Evolutionary conservation across 2,329 filamentous ascomycete genomes (phyloP), one percentile per base, ranked within the genome.

Genomic region (Cladosporium velox): DNA sequence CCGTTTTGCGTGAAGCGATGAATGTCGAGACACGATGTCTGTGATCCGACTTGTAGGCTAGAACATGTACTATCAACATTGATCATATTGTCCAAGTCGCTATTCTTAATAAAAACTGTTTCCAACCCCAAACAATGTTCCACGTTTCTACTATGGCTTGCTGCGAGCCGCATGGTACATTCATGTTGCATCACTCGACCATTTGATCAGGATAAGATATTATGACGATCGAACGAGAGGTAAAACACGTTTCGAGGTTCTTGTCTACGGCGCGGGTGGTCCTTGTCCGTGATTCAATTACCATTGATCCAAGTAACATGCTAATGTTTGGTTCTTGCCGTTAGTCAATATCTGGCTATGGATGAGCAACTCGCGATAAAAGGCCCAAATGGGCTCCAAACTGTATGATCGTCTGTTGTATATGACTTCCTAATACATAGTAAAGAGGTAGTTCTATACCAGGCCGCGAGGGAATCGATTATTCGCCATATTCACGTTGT

Each of bases 151-250:
- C 18, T 44, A 6, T 44, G 38, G 18, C 38, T 44, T n/a, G 7
- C 38, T 44, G 38, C 14, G 35, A 41, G 35, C 15, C 15, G 15
- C 15, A 11, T 44, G 38, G 7, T 21, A 21, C 38, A 44, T 44
- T 44, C 38, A 1, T 18, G 4, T 44, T 44, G 38, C 38, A 44
- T 44, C 18, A 21, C 15, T 44, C 21, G 18, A 44, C 7, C 7
- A 1, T n/a, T n/a, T 10, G 5, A n/a, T n/a, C 2, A 3, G 8
- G 15, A 7, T 18, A 8, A 4, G 3, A 8, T n/a, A 1, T n/a
- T 15, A n/a, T n/a, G n/a, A n/a, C n/a, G n/a, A 10, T 44, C 7
- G 7, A 11, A n/a, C 38, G 8, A n/a, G 1, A 41, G 1, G 1
- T n/a, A n/a, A 21, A 15, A 44, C 38, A 5, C 18, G 3, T 8